Evolutionary conservation across 1,139 yeast species (phyloP).

Genomic region (Yamadazyma membranifaciens): DNA sequence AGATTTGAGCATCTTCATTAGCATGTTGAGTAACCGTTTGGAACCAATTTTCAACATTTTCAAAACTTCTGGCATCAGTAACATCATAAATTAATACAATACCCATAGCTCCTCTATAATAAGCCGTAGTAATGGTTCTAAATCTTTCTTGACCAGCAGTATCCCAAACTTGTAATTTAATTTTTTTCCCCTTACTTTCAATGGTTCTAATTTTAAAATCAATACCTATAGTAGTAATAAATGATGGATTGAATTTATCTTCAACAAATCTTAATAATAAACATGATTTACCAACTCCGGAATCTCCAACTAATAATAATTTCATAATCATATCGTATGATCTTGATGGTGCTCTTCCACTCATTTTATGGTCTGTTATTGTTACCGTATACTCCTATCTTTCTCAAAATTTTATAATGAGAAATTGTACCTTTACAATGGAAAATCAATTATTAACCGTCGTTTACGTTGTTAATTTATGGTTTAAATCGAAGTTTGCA

Average conservation of each 20-base stretch:
- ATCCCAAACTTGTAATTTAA: conserved; percentile 97
- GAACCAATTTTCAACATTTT: conserved; percentile 84
- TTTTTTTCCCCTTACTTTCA: conserved; percentile 87
- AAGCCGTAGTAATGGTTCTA: conserved; percentile 96
- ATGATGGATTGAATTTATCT: conserved; percentile 94
- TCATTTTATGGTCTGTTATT: conserved; percentile 40
- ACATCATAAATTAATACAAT: conserved; percentile 95
- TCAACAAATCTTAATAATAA: conserved; percentile 90
- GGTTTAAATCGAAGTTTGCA: not conserved
- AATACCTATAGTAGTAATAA: conserved; percentile 96
- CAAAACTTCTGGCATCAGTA: conserved; percentile 91
- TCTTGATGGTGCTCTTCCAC: conserved; percentile 66
- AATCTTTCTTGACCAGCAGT: conserved; percentile 99
- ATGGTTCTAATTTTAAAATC: conserved; percentile 97
- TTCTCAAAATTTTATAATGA: not conserved
- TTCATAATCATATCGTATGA: conserved; percentile 94
- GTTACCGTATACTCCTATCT: conserved; percentile 5
- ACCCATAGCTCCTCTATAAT: conserved; percentile 99
- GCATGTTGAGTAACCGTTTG: conserved; percentile 96
- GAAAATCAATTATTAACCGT: not conserved
- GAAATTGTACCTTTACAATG: not conserved
- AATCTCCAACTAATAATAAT: conserved; percentile 90
- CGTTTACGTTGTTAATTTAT: not conserved
- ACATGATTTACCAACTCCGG: conserved; percentile 97
- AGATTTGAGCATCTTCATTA: conserved; percentile 89